phyloP scores from a whole-genome alignment of 2,329 filamentous ascomycete genomes.

The Colletotrichum euphorbiae region DNA sequence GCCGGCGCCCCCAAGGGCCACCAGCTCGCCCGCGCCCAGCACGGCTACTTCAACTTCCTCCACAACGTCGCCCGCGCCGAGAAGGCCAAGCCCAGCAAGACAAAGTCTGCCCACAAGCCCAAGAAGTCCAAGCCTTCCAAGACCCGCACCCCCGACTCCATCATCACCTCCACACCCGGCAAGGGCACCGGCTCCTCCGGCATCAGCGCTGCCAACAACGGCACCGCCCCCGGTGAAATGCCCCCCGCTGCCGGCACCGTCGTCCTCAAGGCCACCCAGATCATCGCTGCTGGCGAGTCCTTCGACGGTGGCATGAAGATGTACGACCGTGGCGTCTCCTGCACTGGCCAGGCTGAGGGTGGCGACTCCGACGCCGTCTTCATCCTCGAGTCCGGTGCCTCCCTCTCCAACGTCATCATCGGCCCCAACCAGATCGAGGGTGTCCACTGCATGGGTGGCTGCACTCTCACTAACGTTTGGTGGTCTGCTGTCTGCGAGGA shows the following conservation, averaged over 20 bases:
- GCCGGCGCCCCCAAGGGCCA: conserved; percentile 10
- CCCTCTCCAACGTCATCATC: conserved; percentile 59
- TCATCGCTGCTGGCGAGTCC: conserved; percentile 45
- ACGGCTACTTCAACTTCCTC: conserved; percentile 35
- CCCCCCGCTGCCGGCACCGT: conserved; percentile 45
- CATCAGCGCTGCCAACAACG: conserved; percentile 14
- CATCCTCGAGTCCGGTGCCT: conserved; percentile 55
- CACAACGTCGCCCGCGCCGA: conserved; percentile 34
- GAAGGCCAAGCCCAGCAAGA: conserved; percentile 24
- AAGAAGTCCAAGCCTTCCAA: conserved; percentile 30
- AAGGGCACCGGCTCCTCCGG: conserved; percentile 11
- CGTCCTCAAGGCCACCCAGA: conserved; percentile 43
- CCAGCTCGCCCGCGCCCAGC: conserved; percentile 27
- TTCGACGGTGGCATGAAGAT: conserved; percentile 47
- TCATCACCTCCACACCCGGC: conserved; percentile 32
- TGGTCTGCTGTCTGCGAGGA: conserved; percentile 54
- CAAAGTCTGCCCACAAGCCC: conserved; percentile 16
- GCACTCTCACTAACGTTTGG: conserved; percentile 53
- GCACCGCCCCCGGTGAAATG: conserved; percentile 41
- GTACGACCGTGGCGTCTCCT: conserved; percentile 55
- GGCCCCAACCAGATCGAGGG: conserved; percentile 58
- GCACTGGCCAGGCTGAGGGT: conserved; percentile 57
- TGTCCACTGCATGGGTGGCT: conserved; percentile 59
- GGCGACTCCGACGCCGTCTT: conserved; percentile 57
- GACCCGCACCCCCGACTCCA: conserved; percentile 19